These are phyloP conservation scores for Amylocarpus encephaloides DNA, from an alignment of 2,329 filamentous ascomycete species.

Conservation along the genomic window DNA sequence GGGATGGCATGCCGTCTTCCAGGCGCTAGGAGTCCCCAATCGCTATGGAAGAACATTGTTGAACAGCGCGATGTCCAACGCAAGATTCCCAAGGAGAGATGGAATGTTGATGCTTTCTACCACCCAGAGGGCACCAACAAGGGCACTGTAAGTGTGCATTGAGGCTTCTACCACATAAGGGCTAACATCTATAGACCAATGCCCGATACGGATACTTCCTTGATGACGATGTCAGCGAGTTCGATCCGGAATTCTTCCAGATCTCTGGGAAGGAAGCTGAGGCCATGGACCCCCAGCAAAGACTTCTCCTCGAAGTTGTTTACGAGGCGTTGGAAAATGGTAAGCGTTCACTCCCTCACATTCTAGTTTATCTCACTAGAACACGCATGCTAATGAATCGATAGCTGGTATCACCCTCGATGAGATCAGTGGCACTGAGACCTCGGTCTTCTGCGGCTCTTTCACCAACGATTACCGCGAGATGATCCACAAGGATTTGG, in stretches of 20 bases:
- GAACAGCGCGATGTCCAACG: background rate
- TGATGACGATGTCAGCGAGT: conserved; percentile 10
- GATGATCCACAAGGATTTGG: conserved; percentile 19
- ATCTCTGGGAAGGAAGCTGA: conserved; percentile 17
- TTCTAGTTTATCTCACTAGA: background rate
- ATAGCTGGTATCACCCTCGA: conserved; percentile 5
- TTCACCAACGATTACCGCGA: conserved; percentile 1
- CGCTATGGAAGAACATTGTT: conserved; percentile 1
- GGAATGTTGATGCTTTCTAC: conserved; percentile 4
- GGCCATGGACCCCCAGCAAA: conserved; percentile 41
- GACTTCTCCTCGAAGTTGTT: conserved; percentile 40
- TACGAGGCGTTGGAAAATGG: conserved; percentile 28
- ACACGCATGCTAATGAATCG: too few species aligned
- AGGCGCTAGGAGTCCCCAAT: background rate
- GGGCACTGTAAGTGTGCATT: background rate
- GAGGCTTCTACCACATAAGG: background rate
- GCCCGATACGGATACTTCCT: conserved; percentile 3
- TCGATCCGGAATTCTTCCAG: conserved; percentile 17
- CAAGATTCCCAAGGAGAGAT: conserved; percentile 3
- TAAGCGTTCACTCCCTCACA: background rate
- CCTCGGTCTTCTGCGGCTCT: background rate
- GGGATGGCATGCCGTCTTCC: conserved; percentile 3
- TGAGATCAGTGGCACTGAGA: conserved; percentile 5
- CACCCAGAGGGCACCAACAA: conserved; percentile 4
- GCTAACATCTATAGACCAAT: background rate